Conservation (phyloP, 2,329 filamentous ascomycete genomes). For the Colletotrichum sojae region DNA sequence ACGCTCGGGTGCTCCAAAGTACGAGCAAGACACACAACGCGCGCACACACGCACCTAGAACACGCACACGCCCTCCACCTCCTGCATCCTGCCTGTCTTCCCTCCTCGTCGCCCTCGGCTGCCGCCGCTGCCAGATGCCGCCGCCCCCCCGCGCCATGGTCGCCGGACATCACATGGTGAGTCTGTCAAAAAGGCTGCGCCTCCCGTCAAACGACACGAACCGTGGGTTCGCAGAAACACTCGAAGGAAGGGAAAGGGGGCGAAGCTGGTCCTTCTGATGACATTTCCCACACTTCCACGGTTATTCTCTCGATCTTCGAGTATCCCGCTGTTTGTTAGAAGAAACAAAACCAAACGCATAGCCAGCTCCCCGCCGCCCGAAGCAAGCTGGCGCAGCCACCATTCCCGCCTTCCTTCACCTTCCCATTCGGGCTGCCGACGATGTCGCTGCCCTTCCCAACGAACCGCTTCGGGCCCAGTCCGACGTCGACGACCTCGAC, state of each 20-base stretch:
- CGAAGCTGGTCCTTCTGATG: slow-evolving; percentile 31
- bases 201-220: slow-evolving; percentile 20
- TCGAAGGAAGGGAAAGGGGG: neutral
- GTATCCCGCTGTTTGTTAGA: slow-evolving; percentile 11
- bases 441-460: slow-evolving; percentile 33
- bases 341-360: slow-evolving; percentile 14
- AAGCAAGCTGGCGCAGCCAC: slow-evolving; percentile 33
- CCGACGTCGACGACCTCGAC: slow-evolving; percentile 24
- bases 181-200: slow-evolving; percentile 39
- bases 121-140: neutral
- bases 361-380: neutral
- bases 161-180: slow-evolving; percentile 36
- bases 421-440: slow-evolving; percentile 19
- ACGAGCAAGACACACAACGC: neutral
- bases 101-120: neutral
- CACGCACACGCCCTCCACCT: neutral
- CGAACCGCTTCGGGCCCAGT: slow-evolving; percentile 35
- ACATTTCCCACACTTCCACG: neutral
- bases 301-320: neutral
- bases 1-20: slow-evolving; percentile 29
- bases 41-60: too few relatives aligned
- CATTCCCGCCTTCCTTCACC: slow-evolving; percentile 10
- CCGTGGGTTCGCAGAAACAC: neutral
- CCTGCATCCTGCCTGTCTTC: slow-evolving; percentile 8
- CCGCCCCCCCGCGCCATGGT: slow-evolving; percentile 27